Evolutionary conservation across 2,329 filamentous ascomycete species (phyloP).

Genomic region (Mycogone perniciosa): DNA sequence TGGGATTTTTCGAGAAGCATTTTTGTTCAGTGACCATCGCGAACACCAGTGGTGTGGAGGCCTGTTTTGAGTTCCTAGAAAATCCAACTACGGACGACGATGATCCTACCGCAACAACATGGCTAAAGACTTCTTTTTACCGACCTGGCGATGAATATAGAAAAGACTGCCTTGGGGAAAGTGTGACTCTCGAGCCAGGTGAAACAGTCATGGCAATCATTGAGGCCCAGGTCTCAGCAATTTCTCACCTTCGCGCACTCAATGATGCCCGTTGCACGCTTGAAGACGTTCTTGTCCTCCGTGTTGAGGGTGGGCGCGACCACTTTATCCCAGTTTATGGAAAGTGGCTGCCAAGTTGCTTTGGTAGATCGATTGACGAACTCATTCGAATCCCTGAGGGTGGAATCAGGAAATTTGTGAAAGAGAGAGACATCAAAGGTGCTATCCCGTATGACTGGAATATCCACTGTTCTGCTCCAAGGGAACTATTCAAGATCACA

Average conservation of each 20-base stretch:
- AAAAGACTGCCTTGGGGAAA: slow-evolving; percentile 30
- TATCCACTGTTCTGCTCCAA: slow-evolving; percentile 72
- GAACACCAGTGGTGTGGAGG: slow-evolving; percentile 80
- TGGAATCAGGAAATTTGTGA: slow-evolving; percentile 56
- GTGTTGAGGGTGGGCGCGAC: slow-evolving; percentile 77
- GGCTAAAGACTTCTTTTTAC: slow-evolving; percentile 66
- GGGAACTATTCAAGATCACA: slow-evolving; percentile 83
- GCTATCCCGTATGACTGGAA: slow-evolving; percentile 50
- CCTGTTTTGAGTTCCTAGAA: slow-evolving; percentile 74
- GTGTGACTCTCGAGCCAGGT: slow-evolving; percentile 72
- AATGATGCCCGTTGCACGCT: slow-evolving; percentile 62
- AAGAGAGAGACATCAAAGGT: slow-evolving; percentile 33
- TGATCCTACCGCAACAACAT: slow-evolving; percentile 36
- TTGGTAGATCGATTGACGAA: slow-evolving; percentile 82
- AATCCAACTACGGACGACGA: slow-evolving; percentile 49
- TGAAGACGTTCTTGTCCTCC: slow-evolving; percentile 83
- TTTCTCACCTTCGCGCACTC: slow-evolving; percentile 59
- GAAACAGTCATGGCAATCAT: slow-evolving; percentile 70
- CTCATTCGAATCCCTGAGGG: slow-evolving; percentile 80
- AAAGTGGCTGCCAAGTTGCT: slow-evolving; percentile 72
- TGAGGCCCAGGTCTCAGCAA: slow-evolving; percentile 57
- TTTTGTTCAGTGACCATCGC: slow-evolving; percentile 72
- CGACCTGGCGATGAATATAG: slow-evolving; percentile 29
- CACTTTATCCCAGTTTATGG: slow-evolving; percentile 82
- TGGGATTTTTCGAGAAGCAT: slow-evolving; percentile 62